Base-by-base conservation (phyloP, 768 basidiomycete species). In the Boletus edulis region DNA sequence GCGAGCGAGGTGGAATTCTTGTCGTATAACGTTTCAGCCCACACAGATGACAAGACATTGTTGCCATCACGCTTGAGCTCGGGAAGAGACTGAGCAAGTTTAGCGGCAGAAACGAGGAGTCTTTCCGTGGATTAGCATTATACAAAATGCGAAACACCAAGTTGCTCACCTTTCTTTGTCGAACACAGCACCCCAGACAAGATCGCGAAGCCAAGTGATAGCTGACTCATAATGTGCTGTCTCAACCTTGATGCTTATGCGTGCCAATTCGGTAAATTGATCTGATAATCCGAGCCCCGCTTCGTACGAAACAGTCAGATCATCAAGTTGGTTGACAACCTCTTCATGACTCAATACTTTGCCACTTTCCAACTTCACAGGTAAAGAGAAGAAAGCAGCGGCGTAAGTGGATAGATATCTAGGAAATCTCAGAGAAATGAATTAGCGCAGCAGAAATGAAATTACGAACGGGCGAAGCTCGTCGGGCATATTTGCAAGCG, bases 241-340 rank as follows among this genome's bases (percentile, higher is more conserved):
- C 72, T 96, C 91, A 5, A 98, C 96, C 71, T 91, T 91, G 71
- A 99, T 81, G 59, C 77, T 82, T 52, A 97, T 74, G 14, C 86
- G 82, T 49, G 92, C 67, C 18, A 78, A 79, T 64, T 99, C 94
- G 6, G 84, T 74, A 66, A 95, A 94, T n/a, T 74, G 67, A 48
- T 76, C 76, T 17, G 78, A 76, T 57, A 85, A 66, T 14, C 92
- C 92, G 9, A 91, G 76, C 24, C 78, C 78, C 52, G 81, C 81
- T 52, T 89, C 87, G 67, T 98, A 97, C 3, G 83, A 84, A 24
- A 98, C 92, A 0, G 97, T 98, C 61, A 91, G 88, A 68, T 94
- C 81, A 64, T 97, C 94, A 2, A 99, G 83, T 57, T 83, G 82
- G 70, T 95, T 87, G 57, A 98, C 81, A 27, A 98, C 97, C 52